These are phyloP conservation scores for Amanita rubescens DNA, from an alignment of 768 basidiomycete species.

Conservation along the genomic window DNA sequence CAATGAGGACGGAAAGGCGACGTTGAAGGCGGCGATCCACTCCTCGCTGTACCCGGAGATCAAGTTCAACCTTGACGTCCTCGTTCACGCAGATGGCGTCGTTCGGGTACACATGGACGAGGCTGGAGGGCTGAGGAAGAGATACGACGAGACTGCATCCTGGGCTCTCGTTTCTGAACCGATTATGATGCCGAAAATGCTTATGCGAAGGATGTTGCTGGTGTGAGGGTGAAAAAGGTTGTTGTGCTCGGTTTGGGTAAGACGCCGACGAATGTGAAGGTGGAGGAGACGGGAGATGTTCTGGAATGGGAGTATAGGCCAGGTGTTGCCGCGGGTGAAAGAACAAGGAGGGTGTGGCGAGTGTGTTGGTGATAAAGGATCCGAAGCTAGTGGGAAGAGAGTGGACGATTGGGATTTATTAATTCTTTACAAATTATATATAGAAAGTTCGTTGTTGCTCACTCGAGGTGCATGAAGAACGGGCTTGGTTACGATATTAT, in stretches of 20 bases:
- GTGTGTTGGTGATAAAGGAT: conserved; percentile 70
- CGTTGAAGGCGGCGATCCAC: conserved; percentile 70
- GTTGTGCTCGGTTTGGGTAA: conserved; percentile 64
- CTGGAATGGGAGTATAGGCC: conserved; percentile 63
- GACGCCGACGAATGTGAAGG: conserved; percentile 56
- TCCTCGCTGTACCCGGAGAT: no score
- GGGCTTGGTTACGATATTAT: no score
- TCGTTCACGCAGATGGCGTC: no score
- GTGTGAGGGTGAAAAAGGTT: conserved; percentile 80
- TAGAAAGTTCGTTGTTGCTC: no score
- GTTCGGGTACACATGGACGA: no score
- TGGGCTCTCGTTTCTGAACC: no score
- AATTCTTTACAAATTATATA: no score
- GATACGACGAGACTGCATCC: conserved; percentile 86
- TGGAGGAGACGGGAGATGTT: conserved; percentile 34
- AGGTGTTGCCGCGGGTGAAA: conserved; percentile 46
- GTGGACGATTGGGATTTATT: conserved; percentile 46
- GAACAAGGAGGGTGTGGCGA: conserved; percentile 43
- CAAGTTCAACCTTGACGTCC: no score
- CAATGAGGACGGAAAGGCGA: conserved; percentile 40
- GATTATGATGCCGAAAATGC: conserved; percentile 55
- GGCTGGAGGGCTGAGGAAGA: no score
- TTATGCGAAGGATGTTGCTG: conserved; percentile 57
- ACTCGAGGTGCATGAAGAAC: no score
- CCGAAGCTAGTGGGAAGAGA: conserved; percentile 52